Conservation (phyloP, 768 basidiomycete species). For the Boletus fagicola region DNA sequence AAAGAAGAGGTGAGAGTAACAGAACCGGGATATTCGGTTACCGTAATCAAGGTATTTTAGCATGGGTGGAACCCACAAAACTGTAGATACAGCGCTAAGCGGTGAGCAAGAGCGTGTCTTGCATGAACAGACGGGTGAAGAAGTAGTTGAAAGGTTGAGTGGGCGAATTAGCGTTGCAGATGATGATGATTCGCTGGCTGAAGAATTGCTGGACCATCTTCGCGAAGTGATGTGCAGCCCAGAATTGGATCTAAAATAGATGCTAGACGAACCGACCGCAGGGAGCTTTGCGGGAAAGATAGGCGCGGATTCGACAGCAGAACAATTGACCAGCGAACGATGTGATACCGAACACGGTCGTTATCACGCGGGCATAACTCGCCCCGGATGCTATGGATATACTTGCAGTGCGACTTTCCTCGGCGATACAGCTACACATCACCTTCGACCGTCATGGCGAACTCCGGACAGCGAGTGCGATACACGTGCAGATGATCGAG, state of each 20-base stretch:
- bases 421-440: constrained; percentile 26
- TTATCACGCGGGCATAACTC: constrained; percentile 19
- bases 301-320: constrained; percentile 16
- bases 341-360: constrained; percentile 16
- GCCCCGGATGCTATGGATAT: constrained; percentile 18
- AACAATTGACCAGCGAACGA: constrained; percentile 19
- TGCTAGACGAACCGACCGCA: constrained; percentile 14
- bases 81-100: not conserved
- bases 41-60: constrained; percentile 4
- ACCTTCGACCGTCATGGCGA: constrained; percentile 26
- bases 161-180: constrained; percentile 7
- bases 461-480: constrained; percentile 59
- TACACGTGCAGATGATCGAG: constrained; percentile 63
- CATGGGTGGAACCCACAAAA: not conserved
- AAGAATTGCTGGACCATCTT: constrained; percentile 14
- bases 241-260: constrained; percentile 23
- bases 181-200: constrained; percentile 12
- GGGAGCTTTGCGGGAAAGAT: constrained; percentile 9
- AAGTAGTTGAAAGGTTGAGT: constrained; percentile 7
- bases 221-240: constrained; percentile 25
- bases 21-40: constrained; percentile 1
- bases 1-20: constrained; percentile 11
- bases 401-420: constrained; percentile 19
- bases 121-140: not conserved
- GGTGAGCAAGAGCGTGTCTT: not conserved